Percentiles rank a stretch among this genome's conserved stretches.
Conservation (phyloP, 495 filamentous ascomycete genomes). For the Hypoxylon lienhwacheense region DNA sequence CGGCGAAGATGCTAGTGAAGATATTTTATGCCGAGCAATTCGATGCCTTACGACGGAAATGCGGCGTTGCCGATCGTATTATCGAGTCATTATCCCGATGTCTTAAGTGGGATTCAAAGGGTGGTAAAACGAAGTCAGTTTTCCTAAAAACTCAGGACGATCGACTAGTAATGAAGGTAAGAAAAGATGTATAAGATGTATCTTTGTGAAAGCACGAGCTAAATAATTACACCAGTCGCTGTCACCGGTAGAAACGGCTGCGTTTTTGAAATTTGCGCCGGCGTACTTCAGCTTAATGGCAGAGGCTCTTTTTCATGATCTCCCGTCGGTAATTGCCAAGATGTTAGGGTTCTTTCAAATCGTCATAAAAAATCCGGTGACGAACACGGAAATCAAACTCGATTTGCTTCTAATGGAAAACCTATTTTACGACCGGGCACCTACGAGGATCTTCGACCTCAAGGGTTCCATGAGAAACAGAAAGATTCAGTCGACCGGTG, state of each 20-base stretch:
- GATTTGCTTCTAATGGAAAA: constrained; percentile 98
- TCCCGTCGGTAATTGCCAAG: constrained; percentile 96
- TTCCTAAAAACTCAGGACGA: constrained; percentile 97
- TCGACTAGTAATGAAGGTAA: constrained; percentile 79
- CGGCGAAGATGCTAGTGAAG: constrained; percentile 93
- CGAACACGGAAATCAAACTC: constrained; percentile 91
- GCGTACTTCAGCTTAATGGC: constrained; percentile 98
- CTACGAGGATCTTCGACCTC: constrained; percentile 92
- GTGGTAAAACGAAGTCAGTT: constrained; percentile 96
- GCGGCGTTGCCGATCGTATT: constrained; percentile 88
- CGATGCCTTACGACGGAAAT: constrained; percentile 89
- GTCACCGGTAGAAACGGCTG: constrained; percentile 84
- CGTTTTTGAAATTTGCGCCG: constrained; percentile 92
- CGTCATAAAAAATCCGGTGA: constrained; percentile 90
- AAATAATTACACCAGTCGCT: constrained; percentile 57
- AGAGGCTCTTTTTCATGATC: constrained; percentile 90
- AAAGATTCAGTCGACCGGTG: constrained; percentile 90
- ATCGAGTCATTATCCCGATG: constrained; percentile 94
- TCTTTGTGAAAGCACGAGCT: constrained; percentile 1
- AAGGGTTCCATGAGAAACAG: constrained; percentile 99
- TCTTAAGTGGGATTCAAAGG: constrained; percentile 97
- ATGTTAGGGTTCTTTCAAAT: constrained; percentile 99
- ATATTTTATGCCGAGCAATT: constrained; percentile 98
- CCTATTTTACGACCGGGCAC: constrained; percentile 92
- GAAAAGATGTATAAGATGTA: not conserved